Base-by-base conservation (phyloP, 2,329 filamentous ascomycete genomes). In the Fusarium proliferatum region DNA sequence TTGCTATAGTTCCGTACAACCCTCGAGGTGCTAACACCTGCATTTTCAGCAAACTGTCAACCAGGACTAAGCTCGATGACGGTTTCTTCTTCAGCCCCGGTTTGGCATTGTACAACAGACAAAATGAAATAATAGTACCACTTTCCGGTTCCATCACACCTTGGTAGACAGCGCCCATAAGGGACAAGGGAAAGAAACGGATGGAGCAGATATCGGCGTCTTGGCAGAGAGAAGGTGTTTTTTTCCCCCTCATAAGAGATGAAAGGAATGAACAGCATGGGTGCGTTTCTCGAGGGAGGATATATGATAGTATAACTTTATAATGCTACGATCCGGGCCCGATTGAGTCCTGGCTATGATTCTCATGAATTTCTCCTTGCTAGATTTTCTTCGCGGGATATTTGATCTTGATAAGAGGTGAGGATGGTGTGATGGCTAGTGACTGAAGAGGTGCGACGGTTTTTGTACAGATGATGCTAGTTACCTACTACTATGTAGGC, bases 1-100 rank as follows among this genome's bases (percentile, higher is more conserved):
- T 17, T 26, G 19, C 15, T 10, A 9, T 19, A 12, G 13, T 10
- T 13, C 36, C 10, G 9, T 21, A 6, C 21, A n/a, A 23, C n/a
- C 41, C 17, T 17, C 6, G 41, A 23, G 38, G 65, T 36, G 38
- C 69, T 76, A 59, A 76, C 39, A 42, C 21, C 19, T 30, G 19
- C 26, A 26, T 33, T 49, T 43, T 5, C 49, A 83, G 81, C 81
- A 82, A 82, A 83, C 81, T 48, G 81, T 83, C 36, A 78, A 76
- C 41, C 79, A 81, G 67, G 81, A 82, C 38, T 82, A 77, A 75
- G 17, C 46, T 49, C 41, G 55, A 51, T 64, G 62, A 73, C 57
- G 59, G 70, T 66, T 71, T 72, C 64, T 64, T 70, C 57, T 70
- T 72, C 57, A 58, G 61, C 69, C 67, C 62, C 42, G 60, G 63